These are phyloP conservation scores for Lepidopterella palustris DNA, from an alignment of 495 filamentous ascomycete species.

Conservation along the genomic window DNA sequence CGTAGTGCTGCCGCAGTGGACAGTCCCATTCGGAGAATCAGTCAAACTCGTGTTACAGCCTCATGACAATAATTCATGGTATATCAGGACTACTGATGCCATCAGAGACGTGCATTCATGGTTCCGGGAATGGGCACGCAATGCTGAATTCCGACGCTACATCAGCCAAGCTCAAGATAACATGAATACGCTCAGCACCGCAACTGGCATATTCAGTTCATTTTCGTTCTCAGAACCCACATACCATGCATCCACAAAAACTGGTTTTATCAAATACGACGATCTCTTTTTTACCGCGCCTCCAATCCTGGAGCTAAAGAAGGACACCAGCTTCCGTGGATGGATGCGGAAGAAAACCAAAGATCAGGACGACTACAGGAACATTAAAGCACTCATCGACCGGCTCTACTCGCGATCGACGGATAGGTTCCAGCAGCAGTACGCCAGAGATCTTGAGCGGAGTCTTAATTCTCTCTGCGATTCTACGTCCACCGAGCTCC, in stretches of 20 bases:
- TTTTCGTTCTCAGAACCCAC: not conserved
- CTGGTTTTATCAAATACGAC: not conserved
- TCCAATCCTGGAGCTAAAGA: not conserved
- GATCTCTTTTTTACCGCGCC: not conserved
- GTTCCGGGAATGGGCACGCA: not conserved
- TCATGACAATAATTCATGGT: not conserved
- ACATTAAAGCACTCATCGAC: not conserved
- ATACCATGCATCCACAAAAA: not conserved
- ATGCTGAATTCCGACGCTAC: not conserved
- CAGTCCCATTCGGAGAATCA: not conserved
- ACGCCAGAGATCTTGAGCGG: not conserved
- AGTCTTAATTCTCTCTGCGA: not conserved
- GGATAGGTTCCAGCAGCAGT: not conserved
- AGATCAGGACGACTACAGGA: not conserved
- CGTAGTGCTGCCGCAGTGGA: not conserved
- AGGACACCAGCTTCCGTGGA: too few species aligned
- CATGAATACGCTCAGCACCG: not conserved
- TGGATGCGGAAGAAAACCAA: too few species aligned
- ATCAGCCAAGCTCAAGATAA: not conserved
- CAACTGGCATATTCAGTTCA: not conserved
- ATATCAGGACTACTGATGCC: not conserved
- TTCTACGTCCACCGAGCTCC: not conserved
- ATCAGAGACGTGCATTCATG: not conserved
- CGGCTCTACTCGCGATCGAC: not conserved
- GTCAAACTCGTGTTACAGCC: not conserved